phyloP scores from a whole-genome alignment of 202 grass and related monocot genomes.

The Carex arenaria region DNA sequence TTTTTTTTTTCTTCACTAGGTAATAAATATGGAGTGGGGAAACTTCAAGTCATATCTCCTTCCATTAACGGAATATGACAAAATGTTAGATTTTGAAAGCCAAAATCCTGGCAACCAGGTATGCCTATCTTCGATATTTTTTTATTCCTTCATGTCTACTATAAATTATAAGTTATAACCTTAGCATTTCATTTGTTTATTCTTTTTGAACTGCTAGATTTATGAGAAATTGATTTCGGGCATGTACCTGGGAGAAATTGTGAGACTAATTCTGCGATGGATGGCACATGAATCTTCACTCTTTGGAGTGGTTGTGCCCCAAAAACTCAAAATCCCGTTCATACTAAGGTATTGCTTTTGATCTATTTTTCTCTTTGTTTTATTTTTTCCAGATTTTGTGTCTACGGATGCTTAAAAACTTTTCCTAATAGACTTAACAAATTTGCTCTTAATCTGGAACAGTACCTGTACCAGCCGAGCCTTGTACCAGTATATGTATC shows the following conservation, averaged over 20 bases:
- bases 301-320: slow-evolving; percentile 44
- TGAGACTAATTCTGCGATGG: slow-evolving; percentile 54
- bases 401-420: not conserved
- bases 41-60: slow-evolving; percentile 81
- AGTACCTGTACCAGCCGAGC: not conserved
- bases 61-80: slow-evolving; percentile 67
- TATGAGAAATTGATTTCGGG: slow-evolving; percentile 92
- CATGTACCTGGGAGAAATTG: slow-evolving; percentile 90
- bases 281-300: slow-evolving; percentile 51
- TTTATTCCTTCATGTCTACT: not conserved
- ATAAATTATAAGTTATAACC: not conserved
- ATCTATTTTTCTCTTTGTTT: not conserved
- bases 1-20: slow-evolving; percentile 26
- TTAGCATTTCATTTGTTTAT: not conserved
- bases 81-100: slow-evolving; percentile 65
- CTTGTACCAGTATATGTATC: not conserved
- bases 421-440: not conserved
- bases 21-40: slow-evolving; percentile 93
- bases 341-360: slow-evolving; percentile 42
- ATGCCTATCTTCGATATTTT: not conserved
- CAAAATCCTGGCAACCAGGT: slow-evolving; percentile 80
- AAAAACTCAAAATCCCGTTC: slow-evolving; percentile 56
- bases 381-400: not conserved
- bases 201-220: slow-evolving; percentile 35
- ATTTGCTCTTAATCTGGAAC: not conserved